Evolutionary conservation across 1,139 yeast genomes (phyloP), one percentile per base, ranked within the genome.

Genomic region (Suhomyces bolitotheri): DNA sequence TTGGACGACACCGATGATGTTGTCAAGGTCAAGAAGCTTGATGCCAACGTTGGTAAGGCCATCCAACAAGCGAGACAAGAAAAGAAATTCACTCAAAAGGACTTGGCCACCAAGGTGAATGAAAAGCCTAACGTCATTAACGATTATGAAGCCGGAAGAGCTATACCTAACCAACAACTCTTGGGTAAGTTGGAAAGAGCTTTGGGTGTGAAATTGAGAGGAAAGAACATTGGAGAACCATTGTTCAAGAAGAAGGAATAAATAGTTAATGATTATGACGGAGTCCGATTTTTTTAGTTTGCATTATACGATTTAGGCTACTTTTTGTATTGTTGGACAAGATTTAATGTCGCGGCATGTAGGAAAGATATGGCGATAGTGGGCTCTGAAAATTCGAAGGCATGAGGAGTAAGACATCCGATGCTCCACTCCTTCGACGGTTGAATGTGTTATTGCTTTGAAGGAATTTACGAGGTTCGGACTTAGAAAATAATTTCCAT

Each of bases 91-190:
- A 85, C 97, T 8, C 98, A 92, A 66, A 92, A 92, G 74, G 98
- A 92, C 51, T 76, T 92, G 55, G 98, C 98, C 52, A 88, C 96
- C 44, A 85, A 82, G 62, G 78, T 92, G 58, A 90, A 89, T 62
- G 98, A 92, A 69, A 92, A 92, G 72, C 97, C 97, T 41, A 88
- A 84, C 49, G 87, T 92, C 43, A 82, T 92, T 56, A 90, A 89
- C 66, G 98, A 92, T 59, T 92, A 92, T 66, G 98, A 92, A 70
- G 89, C 95, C 38, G 97, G 96, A 40, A 80, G 96, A 61, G 98
- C 96, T 35, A 80, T 86, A 47, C 98, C 98, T 41, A 90, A 87
- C 71, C 98, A 94, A 71, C 97, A 89, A 66, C 67, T 92, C 37
- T 75, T 92, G 56, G 92, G 84, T 41, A 92, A 92, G 72, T 69